Conservation (phyloP, 371 early-diverging fungal genomes). For the Encephalitozoon intestinalis region DNA sequence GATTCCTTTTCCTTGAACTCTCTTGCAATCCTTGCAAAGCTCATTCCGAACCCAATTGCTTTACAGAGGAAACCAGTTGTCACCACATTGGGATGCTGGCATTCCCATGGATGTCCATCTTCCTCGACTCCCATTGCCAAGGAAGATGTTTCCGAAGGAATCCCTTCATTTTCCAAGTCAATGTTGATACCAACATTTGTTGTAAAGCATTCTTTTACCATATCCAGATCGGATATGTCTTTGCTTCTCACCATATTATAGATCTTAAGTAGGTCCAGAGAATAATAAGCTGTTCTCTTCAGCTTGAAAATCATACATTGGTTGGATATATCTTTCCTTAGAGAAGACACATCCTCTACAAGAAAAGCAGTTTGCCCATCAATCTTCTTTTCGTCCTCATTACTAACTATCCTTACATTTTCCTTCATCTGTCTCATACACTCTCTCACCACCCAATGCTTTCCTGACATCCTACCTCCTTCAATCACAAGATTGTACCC, state of each 20-base stretch:
- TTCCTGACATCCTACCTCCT: constrained; percentile 24
- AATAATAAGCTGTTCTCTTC: neutral
- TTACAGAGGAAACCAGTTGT: neutral
- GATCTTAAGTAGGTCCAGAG: neutral
- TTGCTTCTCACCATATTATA: neutral
- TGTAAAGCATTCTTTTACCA: neutral
- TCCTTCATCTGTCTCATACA: neutral
- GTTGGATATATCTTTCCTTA: neutral
- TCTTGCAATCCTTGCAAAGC: neutral
- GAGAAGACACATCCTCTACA: neutral
- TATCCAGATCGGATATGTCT: neutral
- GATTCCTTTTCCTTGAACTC: neutral
- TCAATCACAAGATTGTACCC: constrained; percentile 14
- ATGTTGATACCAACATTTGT: neutral
- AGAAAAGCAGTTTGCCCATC: neutral
- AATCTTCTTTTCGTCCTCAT: neutral
- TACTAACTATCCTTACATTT: neutral
- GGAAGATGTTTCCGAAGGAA: neutral
- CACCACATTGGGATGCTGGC: neutral
- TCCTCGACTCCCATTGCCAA: neutral
- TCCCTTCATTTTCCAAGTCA: neutral
- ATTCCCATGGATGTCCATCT: neutral
- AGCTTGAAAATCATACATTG: neutral
- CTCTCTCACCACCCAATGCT: constrained; percentile 3
- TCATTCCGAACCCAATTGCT: neutral